phyloP scores from a whole-genome alignment of 441 rosid species.

The Jatropha multifida region DNA sequence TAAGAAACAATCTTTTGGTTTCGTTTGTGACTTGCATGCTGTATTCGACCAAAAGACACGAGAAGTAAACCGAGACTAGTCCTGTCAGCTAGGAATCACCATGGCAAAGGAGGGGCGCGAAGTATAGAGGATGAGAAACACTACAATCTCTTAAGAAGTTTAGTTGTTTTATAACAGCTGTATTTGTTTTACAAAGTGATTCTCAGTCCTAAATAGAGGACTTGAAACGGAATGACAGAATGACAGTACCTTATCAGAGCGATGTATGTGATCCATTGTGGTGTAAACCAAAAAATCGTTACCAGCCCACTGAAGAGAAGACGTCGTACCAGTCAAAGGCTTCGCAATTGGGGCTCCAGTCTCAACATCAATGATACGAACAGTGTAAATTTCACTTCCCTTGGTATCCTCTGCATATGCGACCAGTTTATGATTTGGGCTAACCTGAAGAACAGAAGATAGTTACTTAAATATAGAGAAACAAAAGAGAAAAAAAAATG shows the following conservation, averaged over 20 bases:
- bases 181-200: too few relatives aligned
- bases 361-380: constrained; percentile 70
- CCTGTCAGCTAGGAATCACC: too few relatives aligned
- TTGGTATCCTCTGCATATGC: constrained; percentile 88
- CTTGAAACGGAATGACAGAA: neutral
- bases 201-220: neutral
- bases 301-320: constrained; percentile 72
- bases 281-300: constrained; percentile 70
- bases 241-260: constrained; percentile 74
- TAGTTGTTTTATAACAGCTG: too few relatives aligned
- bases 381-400: constrained; percentile 73
- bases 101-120: too few relatives aligned
- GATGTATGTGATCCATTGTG: constrained; percentile 83
- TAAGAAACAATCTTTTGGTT: too few relatives aligned
- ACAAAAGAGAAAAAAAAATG: neutral
- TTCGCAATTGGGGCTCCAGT: constrained; percentile 42
- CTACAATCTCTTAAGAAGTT: too few relatives aligned
- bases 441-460: constrained; percentile 41
- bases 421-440: constrained; percentile 71
- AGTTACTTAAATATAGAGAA: neutral
- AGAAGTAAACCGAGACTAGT: neutral
- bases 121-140: too few relatives aligned
- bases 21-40: neutral
- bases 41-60: neutral
- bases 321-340: constrained; percentile 58